Evolutionary conservation across 371 early-diverging fungal genomes (phyloP), one percentile per base, ranked within the genome.

Genomic region (Rhizopus sp.): DNA sequence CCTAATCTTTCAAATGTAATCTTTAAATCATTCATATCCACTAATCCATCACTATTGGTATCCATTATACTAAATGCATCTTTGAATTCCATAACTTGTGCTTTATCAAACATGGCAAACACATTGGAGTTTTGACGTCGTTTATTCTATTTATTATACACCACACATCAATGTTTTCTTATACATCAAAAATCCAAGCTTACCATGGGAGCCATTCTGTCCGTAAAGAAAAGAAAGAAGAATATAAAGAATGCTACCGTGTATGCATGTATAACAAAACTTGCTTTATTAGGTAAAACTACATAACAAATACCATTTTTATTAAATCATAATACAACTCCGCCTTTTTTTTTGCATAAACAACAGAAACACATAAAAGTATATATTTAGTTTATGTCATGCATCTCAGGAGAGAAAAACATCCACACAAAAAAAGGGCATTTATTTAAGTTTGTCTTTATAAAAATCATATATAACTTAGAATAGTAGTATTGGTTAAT

Each of bases 51-150:
- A 4, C 85, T 81, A 64, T 96, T 93, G 60, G 88, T 89, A 63
- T 97, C 99, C 68, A 97, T 88, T 59, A 96, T 85, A 33, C 90
- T 89, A 72, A 99, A 99, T 31, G 94, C 95, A 66, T 97, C 96
- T 69, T 94, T 93, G 70, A 97, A 92, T 67, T 95, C 94, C 56
- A 86, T 89, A 47, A 99, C 95, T 73, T 99, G 98, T 54, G 91
- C 88, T 59, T 97, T 93, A 68, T 97, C 97, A 75, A 99, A 96
- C 86, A 97, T 96, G 45, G 94, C 94, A 78, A 99, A 99, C 29
- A 99, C 97, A 73, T 99, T 99, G 23, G 97, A 96, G 82, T 94
- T 97, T 69, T 98, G 96, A 54, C 98, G 90, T 54, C 86, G 88
- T 39, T 63, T 68, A 42, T 53, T 64, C 66, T 66, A 46, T 34